A percentile compares a stretch with the other conserved stretches of the same genome.
phyloP scores from a whole-genome alignment of 768 basidiomycete genomes.

The Termitomyces heimii region DNA sequence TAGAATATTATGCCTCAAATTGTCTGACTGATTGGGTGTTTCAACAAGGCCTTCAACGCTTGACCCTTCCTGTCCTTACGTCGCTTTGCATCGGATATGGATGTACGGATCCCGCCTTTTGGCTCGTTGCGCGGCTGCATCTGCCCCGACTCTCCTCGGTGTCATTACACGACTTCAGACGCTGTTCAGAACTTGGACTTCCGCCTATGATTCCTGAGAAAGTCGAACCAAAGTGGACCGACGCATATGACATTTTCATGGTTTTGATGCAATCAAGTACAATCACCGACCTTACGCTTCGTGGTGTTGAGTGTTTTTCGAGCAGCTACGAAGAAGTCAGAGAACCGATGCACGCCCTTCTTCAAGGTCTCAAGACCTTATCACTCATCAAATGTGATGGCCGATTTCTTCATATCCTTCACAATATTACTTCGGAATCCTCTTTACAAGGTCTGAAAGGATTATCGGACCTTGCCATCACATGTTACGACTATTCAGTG shows the following conservation, averaged over 20 bases:
- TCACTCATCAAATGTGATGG: slow-evolving; percentile 10
- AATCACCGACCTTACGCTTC: slow-evolving; percentile 9
- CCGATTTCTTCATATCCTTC: slow-evolving; percentile 10
- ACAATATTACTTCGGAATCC: slow-evolving; percentile 3
- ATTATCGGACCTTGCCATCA: slow-evolving; percentile 12
- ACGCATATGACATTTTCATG: slow-evolving; percentile 6
- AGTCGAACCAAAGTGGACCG: slow-evolving; percentile 2
- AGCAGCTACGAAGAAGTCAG: slow-evolving; percentile 6
- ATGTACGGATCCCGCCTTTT: slow-evolving; percentile 4
- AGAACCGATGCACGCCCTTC: slow-evolving; percentile 6
- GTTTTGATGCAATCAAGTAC: slow-evolving; percentile 5
- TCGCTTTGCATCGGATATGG: slow-evolving; percentile 12
- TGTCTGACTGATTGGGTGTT: background rate
- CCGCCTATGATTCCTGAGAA: background rate
- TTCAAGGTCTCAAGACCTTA: slow-evolving; percentile 9
- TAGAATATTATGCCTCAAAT: slow-evolving; percentile 10
- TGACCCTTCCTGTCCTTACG: slow-evolving; percentile 11
- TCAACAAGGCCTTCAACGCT: background rate
- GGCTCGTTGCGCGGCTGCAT: slow-evolving; percentile 5
- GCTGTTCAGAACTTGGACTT: slow-evolving; percentile 7
- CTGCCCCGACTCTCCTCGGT: slow-evolving; percentile 9
- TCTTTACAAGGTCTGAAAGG: background rate
- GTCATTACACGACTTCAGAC: slow-evolving; percentile 11
- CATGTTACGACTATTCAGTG: slow-evolving; percentile 8
- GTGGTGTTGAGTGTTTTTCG: slow-evolving; percentile 13